These are phyloP conservation scores for Penicillium digitatum DNA, from an alignment of 2,329 filamentous ascomycete species.

Conservation along the genomic window DNA sequence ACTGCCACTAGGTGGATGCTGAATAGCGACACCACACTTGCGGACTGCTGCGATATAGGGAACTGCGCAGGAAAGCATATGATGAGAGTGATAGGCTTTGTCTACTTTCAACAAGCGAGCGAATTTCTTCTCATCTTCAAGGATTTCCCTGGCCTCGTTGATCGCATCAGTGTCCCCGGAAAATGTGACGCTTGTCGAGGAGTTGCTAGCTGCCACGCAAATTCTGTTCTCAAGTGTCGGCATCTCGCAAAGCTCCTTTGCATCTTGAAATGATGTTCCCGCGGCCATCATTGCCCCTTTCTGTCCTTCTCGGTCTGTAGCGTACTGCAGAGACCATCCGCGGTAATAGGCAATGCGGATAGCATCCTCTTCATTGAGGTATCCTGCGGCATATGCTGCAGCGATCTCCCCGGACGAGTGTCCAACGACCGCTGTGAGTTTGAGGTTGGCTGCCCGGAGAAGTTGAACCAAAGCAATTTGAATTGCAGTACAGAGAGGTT, in stretches of 20 bases:
- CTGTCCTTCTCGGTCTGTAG: constrained; percentile 6
- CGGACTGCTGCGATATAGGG: constrained; percentile 28
- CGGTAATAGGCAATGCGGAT: constrained; percentile 48
- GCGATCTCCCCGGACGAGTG: constrained; percentile 53
- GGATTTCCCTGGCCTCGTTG: constrained; percentile 24
- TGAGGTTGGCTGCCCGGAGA: constrained; percentile 31
- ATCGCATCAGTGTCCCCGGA: constrained; percentile 44
- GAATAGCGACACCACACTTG: constrained; percentile 14
- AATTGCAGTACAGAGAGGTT: constrained; percentile 25
- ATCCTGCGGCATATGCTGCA: constrained; percentile 49
- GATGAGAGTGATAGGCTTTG: constrained; percentile 45
- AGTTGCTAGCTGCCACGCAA: constrained; percentile 40
- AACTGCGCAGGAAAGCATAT: constrained; percentile 37
- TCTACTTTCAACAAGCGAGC: constrained; percentile 41
- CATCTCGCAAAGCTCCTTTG: constrained; percentile 27
- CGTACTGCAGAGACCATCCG: constrained; percentile 33
- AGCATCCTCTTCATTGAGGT: constrained; percentile 42
- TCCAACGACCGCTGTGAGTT: constrained; percentile 41
- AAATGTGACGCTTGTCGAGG: constrained; percentile 42
- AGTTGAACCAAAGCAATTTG: constrained; percentile 30
- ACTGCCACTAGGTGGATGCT: neutral
- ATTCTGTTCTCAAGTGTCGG: constrained; percentile 27
- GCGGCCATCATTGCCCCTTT: constrained; percentile 50
- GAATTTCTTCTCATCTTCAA: constrained; percentile 40
- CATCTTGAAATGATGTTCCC: constrained; percentile 39